Conservation (phyloP, 345 rosid genomes). For the Turnera subulata region DNA sequence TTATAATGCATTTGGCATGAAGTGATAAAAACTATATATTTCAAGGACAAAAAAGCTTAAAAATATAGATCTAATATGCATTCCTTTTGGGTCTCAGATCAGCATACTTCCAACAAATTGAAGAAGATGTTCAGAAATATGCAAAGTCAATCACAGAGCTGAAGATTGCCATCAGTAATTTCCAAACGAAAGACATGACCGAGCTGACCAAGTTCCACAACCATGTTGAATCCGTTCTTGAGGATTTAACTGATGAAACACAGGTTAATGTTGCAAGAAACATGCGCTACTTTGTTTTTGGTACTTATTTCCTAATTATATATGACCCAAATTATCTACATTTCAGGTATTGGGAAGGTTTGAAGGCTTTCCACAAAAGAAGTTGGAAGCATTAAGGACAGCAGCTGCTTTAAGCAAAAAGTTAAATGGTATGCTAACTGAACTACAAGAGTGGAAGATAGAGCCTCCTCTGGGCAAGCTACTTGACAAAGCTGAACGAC, state of each 20-base stretch:
- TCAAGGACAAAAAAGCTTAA: not conserved
- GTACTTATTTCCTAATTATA: not conserved
- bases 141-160: conserved; percentile 51
- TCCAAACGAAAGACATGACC: conserved; percentile 73
- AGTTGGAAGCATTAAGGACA: conserved; percentile 75
- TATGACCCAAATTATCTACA: not conserved
- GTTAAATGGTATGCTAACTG: conserved; percentile 44
- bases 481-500: conserved; percentile 73
- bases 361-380: conserved; percentile 87
- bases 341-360: conserved; percentile 76
- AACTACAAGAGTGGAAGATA: conserved; percentile 62
- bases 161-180: conserved; percentile 47
- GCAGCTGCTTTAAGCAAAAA: conserved; percentile 60
- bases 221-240: conserved; percentile 78
- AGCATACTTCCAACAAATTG: conserved; percentile 80
- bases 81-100: conserved; percentile 45
- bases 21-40: not conserved
- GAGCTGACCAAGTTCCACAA: conserved; percentile 66
- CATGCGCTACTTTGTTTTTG: not conserved
- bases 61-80: not conserved
- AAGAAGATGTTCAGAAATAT: conserved; percentile 69
- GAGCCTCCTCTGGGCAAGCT: conserved; percentile 59
- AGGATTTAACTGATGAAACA: conserved; percentile 79
- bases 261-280: conserved; percentile 41
- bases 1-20: no score